Conservation (phyloP, 495 filamentous ascomycete species). For the Talaromyces stipitatus region DNA sequence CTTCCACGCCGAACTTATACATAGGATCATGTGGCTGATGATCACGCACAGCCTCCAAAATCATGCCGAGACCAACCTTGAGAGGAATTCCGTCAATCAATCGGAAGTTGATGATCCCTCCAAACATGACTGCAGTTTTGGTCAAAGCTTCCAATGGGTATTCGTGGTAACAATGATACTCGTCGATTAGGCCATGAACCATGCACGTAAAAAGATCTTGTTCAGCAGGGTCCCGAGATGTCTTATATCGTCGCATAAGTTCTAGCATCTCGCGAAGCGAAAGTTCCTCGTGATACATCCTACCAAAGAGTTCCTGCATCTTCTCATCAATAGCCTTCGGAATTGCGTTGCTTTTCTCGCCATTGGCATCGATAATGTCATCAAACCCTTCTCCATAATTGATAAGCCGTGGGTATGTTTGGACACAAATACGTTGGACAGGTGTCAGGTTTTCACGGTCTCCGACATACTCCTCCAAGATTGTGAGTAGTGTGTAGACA, state of each 20-base stretch:
- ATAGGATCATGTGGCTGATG: slow-evolving; percentile 73
- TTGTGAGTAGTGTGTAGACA: slow-evolving; percentile 70
- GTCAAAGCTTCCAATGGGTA: slow-evolving; percentile 92
- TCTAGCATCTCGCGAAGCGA: slow-evolving; percentile 75
- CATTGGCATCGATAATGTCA: slow-evolving; percentile 80
- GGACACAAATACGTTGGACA: slow-evolving; percentile 80
- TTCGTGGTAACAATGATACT: slow-evolving; percentile 89
- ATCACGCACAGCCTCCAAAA: slow-evolving; percentile 85
- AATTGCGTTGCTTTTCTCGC: slow-evolving; percentile 68
- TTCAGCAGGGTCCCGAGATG: slow-evolving; percentile 70
- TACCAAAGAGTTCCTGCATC: slow-evolving; percentile 96
- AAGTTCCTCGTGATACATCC: slow-evolving; percentile 86
- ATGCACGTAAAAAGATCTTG: slow-evolving; percentile 97
- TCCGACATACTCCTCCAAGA: slow-evolving; percentile 60
- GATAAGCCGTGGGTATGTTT: slow-evolving; percentile 89
- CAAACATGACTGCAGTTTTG: slow-evolving; percentile 93
- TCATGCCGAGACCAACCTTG: slow-evolving; percentile 89
- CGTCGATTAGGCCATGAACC: slow-evolving; percentile 96
- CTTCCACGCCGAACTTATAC: slow-evolving; percentile 98
- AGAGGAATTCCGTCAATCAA: slow-evolving; percentile 84
- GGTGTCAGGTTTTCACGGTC: slow-evolving; percentile 48
- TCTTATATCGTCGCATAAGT: slow-evolving; percentile 74
- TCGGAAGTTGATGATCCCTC: slow-evolving; percentile 89
- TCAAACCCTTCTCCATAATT: slow-evolving; percentile 91
- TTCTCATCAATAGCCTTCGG: slow-evolving; percentile 70